Evolutionary conservation across 345 rosid genomes (phyloP).

Genomic region (Barbarea vulgaris): DNA sequence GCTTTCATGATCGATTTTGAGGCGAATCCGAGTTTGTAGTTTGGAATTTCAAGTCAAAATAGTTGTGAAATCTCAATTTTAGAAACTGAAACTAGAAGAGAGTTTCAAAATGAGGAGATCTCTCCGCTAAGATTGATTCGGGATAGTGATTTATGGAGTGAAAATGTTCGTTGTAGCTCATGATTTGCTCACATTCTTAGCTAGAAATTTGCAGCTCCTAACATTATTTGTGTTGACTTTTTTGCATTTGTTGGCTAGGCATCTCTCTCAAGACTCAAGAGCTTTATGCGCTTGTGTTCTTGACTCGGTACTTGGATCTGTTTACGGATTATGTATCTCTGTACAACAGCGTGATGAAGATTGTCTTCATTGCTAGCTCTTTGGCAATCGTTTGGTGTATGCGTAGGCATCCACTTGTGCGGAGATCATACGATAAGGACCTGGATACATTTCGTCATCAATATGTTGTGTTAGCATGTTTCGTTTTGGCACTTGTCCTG

Average conservation of each 20-base stretch:
- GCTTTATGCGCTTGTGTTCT: conserved; percentile 80
- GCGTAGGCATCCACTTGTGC: conserved; percentile 69
- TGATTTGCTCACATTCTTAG: neutral
- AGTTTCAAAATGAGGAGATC: conserved; percentile 5
- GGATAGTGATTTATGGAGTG: conserved; percentile 5
- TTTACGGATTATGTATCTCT: conserved; percentile 76
- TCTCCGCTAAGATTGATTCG: too few relatives aligned
- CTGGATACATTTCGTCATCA: conserved; percentile 90
- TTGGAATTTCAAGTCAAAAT: conserved; percentile 18
- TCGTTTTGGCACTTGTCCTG: conserved; percentile 61
- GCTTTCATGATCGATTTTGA: neutral
- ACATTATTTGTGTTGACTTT: conserved; percentile 14
- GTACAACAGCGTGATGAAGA: conserved; percentile 84
- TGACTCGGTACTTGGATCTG: conserved; percentile 88
- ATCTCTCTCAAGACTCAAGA: conserved; percentile 94
- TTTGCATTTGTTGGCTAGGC: conserved; percentile 49
- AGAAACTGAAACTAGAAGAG: neutral
- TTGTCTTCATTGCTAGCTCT: conserved; percentile 83
- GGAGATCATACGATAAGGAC: conserved; percentile 72
- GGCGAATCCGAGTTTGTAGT: neutral
- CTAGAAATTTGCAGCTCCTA: neutral
- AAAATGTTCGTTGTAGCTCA: neutral
- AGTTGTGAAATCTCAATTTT: conserved; percentile 9
- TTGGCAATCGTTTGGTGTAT: conserved; percentile 92
- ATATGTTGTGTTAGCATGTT: conserved; percentile 56